phyloP scores from a whole-genome alignment of 2,329 filamentous ascomycete species.

The Xylaria polymorpha region DNA sequence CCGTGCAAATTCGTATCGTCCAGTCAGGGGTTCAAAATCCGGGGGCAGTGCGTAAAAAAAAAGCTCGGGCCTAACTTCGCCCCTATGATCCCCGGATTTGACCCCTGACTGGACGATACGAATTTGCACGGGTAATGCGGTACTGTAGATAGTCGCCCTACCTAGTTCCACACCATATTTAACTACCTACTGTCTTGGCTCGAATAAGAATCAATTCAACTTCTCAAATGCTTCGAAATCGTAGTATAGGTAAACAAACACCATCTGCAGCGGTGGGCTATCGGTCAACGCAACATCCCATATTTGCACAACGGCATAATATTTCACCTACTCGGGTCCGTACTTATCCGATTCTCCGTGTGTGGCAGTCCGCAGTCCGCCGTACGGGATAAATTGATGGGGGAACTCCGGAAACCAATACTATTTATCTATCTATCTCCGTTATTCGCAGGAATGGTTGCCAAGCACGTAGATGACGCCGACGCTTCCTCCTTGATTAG shows the following conservation, averaged over 20 bases:
- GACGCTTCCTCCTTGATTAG: constrained; percentile 20
- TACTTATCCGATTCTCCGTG: constrained; percentile 23
- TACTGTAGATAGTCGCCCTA: too few relatives aligned
- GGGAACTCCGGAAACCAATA: constrained; percentile 19
- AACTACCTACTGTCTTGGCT: too few relatives aligned
- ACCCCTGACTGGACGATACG: too few relatives aligned
- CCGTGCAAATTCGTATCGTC: too few relatives aligned
- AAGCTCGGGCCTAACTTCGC: too few relatives aligned
- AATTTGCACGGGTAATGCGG: too few relatives aligned
- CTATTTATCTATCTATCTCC: constrained; percentile 16
- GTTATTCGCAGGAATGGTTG: constrained; percentile 29
- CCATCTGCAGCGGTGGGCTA: not conserved
- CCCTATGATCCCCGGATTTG: too few relatives aligned
- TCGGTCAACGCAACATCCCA: constrained; percentile 1
- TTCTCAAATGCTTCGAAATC: not conserved
- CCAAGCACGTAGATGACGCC: constrained; percentile 27
- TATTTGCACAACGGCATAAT: not conserved
- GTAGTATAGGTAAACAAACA: not conserved
- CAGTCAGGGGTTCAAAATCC: too few relatives aligned
- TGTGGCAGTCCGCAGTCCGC: not conserved
- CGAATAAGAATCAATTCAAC: not conserved
- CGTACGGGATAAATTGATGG: constrained; percentile 1
- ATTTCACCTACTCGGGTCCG: constrained; percentile 18
- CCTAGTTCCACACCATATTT: too few relatives aligned
- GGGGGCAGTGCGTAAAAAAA: too few relatives aligned